A percentile compares a stretch with the other conserved stretches of the same genome.
Evolutionary conservation across 345 rosid genomes (phyloP).

Genomic region (Populus pruinosa): DNA sequence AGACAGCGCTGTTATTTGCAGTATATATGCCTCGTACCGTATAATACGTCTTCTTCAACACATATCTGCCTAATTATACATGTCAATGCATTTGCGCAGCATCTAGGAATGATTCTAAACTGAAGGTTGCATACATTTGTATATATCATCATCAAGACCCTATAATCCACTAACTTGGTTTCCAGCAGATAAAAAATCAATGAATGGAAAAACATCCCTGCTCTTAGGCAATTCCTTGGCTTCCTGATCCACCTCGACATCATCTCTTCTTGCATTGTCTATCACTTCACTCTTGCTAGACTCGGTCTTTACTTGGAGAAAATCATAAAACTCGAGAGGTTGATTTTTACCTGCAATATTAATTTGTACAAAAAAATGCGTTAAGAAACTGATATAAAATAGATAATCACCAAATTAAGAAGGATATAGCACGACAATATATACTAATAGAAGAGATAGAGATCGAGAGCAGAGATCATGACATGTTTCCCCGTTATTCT

Average conservation of each 20-base stretch:
- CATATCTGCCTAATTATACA: not conserved
- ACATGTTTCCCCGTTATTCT: not conserved
- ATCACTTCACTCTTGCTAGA: constrained; percentile 55
- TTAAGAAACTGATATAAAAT: not conserved
- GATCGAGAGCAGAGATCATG: no score
- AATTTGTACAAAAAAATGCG: not conserved
- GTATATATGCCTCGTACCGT: not conserved
- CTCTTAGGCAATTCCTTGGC: constrained; percentile 22
- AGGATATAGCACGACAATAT: no score
- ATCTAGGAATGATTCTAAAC: not conserved
- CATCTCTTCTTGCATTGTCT: constrained; percentile 42
- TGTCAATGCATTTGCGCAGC: not conserved
- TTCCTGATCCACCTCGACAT: constrained; percentile 49
- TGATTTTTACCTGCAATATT: constrained; percentile 32
- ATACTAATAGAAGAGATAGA: not conserved
- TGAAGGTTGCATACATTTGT: not conserved
- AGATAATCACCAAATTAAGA: no score
- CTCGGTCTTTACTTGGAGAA: constrained; percentile 62
- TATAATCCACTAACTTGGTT: not conserved
- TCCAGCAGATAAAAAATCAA: constrained; percentile 61
- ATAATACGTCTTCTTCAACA: no score
- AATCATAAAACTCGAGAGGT: constrained; percentile 57
- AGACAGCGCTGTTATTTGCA: not conserved
- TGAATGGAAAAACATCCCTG: constrained; percentile 35
- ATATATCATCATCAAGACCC: not conserved